A percentile compares a stretch with the other conserved stretches of the same genome.
These are phyloP conservation scores for Theileria equi DNA, from an alignment of 169 alveolate species.

Conservation along the genomic window DNA sequence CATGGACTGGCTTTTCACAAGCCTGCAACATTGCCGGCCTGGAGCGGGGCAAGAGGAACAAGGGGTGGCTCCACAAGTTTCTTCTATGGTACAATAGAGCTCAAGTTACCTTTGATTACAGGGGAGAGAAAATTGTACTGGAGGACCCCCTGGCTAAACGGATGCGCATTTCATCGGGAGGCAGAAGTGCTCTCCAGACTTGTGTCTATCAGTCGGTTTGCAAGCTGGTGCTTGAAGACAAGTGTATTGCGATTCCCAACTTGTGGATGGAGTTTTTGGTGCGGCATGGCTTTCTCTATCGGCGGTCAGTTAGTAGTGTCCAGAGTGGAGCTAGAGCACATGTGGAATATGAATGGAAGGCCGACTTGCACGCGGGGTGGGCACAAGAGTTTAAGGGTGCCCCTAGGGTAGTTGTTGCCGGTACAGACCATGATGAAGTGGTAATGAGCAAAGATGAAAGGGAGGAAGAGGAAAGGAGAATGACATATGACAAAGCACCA, in stretches of 20 bases:
- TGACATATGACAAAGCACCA: background rate
- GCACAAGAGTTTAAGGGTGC: no score
- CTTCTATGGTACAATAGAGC: slow-evolving; percentile 38
- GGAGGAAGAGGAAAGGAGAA: background rate
- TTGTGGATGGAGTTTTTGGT: slow-evolving; percentile 56
- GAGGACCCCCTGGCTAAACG: slow-evolving; percentile 26
- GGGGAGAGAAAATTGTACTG: slow-evolving; percentile 11
- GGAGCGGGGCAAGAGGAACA: background rate
- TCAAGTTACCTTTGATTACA: slow-evolving; percentile 36
- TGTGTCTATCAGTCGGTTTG: slow-evolving; percentile 47
- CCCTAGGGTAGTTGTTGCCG: background rate
- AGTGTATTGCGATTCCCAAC: slow-evolving; percentile 20
- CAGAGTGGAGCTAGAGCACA: no score
- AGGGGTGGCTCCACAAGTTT: slow-evolving; percentile 16
- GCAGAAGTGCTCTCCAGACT: slow-evolving; percentile 29
- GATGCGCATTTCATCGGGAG: slow-evolving; percentile 5
- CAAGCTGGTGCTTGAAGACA: slow-evolving; percentile 38
- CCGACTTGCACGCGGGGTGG: no score
- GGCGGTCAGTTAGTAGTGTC: no score
- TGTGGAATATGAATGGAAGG: no score
- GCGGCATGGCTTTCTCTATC: slow-evolving; percentile 27
- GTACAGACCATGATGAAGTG: no score
- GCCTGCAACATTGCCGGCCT: no score
- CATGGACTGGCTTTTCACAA: slow-evolving; percentile 56
- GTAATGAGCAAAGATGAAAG: background rate